Base-by-base conservation (phyloP, 1,139 yeast species). In the Candida glucosophila region DNA sequence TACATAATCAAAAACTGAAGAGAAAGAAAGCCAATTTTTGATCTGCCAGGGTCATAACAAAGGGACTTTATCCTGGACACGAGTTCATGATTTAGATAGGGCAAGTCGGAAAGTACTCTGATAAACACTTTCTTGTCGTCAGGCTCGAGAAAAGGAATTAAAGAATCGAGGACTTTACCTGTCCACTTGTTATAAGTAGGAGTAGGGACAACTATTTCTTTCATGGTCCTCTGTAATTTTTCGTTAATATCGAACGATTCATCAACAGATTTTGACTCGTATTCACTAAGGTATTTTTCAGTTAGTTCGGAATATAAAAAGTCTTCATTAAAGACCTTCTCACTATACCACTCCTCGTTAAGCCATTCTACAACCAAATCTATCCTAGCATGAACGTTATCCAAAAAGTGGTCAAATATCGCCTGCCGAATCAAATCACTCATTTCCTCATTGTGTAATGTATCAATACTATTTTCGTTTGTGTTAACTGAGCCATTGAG, bases 311-410 rank as follows among this genome's bases (percentile, higher is more conserved):
- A 40, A 13, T 30, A 29, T 16, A 38, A 21, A 23, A 39, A 33
- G 25, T 47, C 47, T 32, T 60, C 66, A 34, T 55, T 54, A 29
- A 53, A 55, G 2, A 71, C 73, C 35, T 55, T 56, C 37, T 80
- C 93, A 23, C 76, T 68, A 49, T 76, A 88, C 94, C 96, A 92
- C 50, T 92, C 98, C 51, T 90, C 98, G 42, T 82, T 88, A 28
- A 92, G 58, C 99, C 99, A 92, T 34, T 81, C 86, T 19, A 88
- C 74, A n/a, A 83, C 74, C 20, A 79, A 56, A 34, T 83, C 94
- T 10, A 88, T 67, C 21, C 90, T 60, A 8, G 62, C 65, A 32
- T 81, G 78, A 37, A 88, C 78, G 42, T 80, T 82, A 12, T 70
- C 77, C 42, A 85, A 62, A 31, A 85, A 78, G 47, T 78, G 81